Percentiles rank a stretch among this genome's conserved stretches.
Conservation (phyloP, 1,139 yeast genomes). For the Protomyces lactucae-debilis region DNA sequence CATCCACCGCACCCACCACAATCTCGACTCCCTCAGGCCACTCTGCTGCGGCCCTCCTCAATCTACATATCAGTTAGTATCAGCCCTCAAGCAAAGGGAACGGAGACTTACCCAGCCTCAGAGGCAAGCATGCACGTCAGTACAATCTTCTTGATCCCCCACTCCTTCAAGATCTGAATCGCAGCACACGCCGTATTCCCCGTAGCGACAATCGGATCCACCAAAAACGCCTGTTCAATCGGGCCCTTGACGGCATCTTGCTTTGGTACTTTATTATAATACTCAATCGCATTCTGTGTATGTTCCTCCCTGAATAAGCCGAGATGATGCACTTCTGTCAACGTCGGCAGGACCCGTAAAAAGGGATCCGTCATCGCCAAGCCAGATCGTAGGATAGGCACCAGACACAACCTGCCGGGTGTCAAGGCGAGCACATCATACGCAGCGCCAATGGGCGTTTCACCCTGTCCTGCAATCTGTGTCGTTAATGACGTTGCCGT, state of each 20-base stretch:
- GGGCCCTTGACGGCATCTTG: conserved; percentile 30
- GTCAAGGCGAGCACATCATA: conserved; percentile 30
- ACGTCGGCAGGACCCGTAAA: conserved; percentile 37
- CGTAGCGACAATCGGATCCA: conserved; percentile 42
- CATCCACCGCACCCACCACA: conserved; percentile 38
- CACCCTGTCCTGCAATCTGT: conserved; percentile 6
- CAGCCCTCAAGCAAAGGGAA: neutral
- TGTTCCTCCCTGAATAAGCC: conserved; percentile 40
- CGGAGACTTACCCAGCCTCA: conserved; percentile 33
- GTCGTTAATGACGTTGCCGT: conserved; percentile 7
- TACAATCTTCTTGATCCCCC: conserved; percentile 40
- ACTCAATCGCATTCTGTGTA: conserved; percentile 40
- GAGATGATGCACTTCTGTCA: conserved; percentile 39
- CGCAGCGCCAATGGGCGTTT: conserved; percentile 35
- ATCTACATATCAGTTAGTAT: neutral
- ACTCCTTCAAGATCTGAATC: conserved; percentile 37
- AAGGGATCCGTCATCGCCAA: conserved; percentile 39
- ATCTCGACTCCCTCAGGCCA: conserved; percentile 36
- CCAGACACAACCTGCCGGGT: conserved; percentile 36
- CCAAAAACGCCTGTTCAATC: conserved; percentile 36
- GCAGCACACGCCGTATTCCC: conserved; percentile 42
- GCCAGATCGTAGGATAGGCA: conserved; percentile 41
- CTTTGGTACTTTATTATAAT: conserved; percentile 39
- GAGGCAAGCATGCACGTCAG: conserved; percentile 37
- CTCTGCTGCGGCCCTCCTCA: conserved; percentile 33